Evolutionary conservation across 805 yeast genomes (phyloP), one percentile per base, ranked within the genome.

Genomic region (Candida broadrunensis): DNA sequence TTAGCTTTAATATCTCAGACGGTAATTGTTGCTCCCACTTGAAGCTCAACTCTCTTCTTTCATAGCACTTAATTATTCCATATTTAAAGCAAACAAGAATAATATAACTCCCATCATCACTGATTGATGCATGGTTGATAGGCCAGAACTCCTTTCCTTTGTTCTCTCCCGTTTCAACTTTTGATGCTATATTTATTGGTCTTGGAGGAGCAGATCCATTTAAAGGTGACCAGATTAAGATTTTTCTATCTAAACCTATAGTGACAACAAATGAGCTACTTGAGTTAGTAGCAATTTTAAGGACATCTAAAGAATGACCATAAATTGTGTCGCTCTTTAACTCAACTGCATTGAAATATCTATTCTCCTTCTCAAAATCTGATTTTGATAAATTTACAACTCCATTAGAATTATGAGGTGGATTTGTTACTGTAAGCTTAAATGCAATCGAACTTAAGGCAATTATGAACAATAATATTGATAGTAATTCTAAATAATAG

Each of bases 151-250:
- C 71, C 65, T 54, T 16, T 75, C 39, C 29, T 33, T 37, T 14
- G 23, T 25, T 19, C 38, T 36, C n/a, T 37, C 16, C 7, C 9
- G 24, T 8, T 18, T 35, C 41, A 16, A 48, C 37, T 3, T 36
- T 44, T 71, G 85, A 56, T 0, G 64, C 41, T 7, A 65, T 51
- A 29, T 59, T 51, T 1, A 59, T 50, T 1, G 69, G 67, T 5
- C 18, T 23, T 5, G 7, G 7, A n/a, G 18, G 32, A 0, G 48
- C 44, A 3, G 33, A 35, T 7, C 39, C 31, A 15, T 45, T 60
- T 40, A 81, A 55, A 3, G 89, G 89, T 0, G 86, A 82, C 95
- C 95, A 87, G 9, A 86, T 77, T 24, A 79, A 58, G 3, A 87
- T 72, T 44, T 73, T 77, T 49, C 84, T 89, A 51, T 87, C 95